phyloP scores from a whole-genome alignment of 805 yeast species.

The Yueomyces sinensis region DNA sequence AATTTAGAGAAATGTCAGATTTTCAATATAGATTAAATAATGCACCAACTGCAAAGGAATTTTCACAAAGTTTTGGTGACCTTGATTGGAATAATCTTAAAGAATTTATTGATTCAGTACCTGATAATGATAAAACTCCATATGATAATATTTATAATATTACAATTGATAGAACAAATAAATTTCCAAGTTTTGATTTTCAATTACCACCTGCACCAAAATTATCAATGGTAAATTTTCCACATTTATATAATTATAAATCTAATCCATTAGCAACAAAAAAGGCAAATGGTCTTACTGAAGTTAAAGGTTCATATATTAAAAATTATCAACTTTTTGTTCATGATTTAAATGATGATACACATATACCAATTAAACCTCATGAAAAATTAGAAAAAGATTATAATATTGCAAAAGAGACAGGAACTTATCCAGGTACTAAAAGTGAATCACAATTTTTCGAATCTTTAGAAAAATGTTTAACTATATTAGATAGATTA shows the following conservation, averaged over 20 bases:
- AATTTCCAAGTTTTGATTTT: slow-evolving; percentile 15
- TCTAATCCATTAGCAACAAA: slow-evolving; percentile 51
- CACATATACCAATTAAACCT: slow-evolving; percentile 34
- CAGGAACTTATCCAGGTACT: slow-evolving; percentile 23
- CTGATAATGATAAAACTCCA: slow-evolving; percentile 27
- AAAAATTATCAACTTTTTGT: slow-evolving; percentile 31
- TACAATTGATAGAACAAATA: slow-evolving; percentile 11
- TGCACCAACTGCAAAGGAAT: slow-evolving; percentile 34
- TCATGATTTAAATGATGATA: slow-evolving; percentile 34
- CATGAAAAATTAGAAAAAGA: slow-evolving; percentile 37
- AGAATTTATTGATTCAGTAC: slow-evolving; percentile 22
- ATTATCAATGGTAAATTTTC: slow-evolving; percentile 62
- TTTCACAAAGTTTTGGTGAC: slow-evolving; percentile 16
- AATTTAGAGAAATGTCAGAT: slow-evolving; percentile 79
- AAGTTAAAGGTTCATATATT: slow-evolving; percentile 30
- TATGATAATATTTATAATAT: slow-evolving; percentile 23
- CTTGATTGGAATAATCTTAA: slow-evolving; percentile 21
- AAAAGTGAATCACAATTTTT: slow-evolving; percentile 22
- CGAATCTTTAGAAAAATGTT: slow-evolving; percentile 18
- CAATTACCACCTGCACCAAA: slow-evolving; percentile 74
- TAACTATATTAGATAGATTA: slow-evolving; percentile 24
- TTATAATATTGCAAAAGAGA: slow-evolving; percentile 24
- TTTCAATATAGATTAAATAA: slow-evolving; percentile 61
- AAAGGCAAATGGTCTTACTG: slow-evolving; percentile 40
- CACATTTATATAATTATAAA: slow-evolving; percentile 64